Base-by-base conservation (phyloP, 345 rosid genomes). In the Pistacia atlantica region DNA sequence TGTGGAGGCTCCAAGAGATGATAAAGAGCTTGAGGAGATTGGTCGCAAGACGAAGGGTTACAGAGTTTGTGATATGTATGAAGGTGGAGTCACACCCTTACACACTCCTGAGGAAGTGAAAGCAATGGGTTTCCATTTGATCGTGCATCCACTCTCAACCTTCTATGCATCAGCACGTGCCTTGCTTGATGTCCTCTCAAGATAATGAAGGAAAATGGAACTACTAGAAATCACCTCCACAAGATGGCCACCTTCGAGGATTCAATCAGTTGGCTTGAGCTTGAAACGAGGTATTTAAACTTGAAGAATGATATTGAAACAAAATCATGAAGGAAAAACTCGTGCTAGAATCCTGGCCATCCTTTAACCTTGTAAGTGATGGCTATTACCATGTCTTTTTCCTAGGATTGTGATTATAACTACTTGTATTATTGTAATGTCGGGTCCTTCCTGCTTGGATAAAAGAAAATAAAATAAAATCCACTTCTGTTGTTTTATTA, bases 21-120 rank as follows among this genome's bases (percentile, higher is more conserved):
- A 85, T 11, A 77, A 86, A 25, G 87, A 85, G 25, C 25, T 85
- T 12, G 80, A 75, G 81, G 89, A 86, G 79, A 85, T 82, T 1
- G 87, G 85, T 52, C 60, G 60, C 11, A 66, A 57, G 2, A 83
- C 89, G 13, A 89, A 82, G 8, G 87, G 83, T 10, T 86, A 79
- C 65, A 77, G 86, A 65, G 78, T 83, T n/a, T 86, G 87, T 52
- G 85, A 89, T 73, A 82, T 83, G 90, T 63, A 85, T 49, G 90
- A 86, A 87, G 88, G 91, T 25, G 89, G 93, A 18, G 72, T 76
- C 4, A 87, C 91, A 4, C 88, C 89, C 1, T 75, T 89, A 80
- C 90, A 80, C 75, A 66, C 82, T 0, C 89, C 89, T 17, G 79
- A 85, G 69, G 89, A 89, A 82, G 85, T 87, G 64, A 84, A 81